phyloP scores from a whole-genome alignment of 169 alveolate genomes.

The Amoebophrya sp. region DNA sequence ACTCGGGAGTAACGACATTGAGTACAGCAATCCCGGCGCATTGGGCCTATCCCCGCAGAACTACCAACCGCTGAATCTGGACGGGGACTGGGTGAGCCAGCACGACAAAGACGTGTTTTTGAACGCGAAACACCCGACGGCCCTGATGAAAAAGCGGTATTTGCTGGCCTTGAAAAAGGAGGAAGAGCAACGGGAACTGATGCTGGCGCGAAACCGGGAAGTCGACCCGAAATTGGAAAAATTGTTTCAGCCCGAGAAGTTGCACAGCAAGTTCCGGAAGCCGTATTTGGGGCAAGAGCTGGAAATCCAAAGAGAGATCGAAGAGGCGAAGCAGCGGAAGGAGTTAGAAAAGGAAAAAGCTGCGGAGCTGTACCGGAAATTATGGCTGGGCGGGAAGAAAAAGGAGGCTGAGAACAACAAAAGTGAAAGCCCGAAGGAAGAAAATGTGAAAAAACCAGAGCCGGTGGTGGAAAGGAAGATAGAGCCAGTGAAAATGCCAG shows the following conservation, averaged over 20 bases:
- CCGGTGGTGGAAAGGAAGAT: no score
- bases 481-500: no score
- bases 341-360: not conserved
- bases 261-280: not conserved
- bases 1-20: no score
- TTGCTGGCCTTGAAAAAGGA: not conserved
- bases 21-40: no score
- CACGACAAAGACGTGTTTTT: not conserved
- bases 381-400: not conserved
- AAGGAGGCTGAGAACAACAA: no score
- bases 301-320: not conserved
- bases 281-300: not conserved
- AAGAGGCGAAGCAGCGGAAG: not conserved
- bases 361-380: not conserved
- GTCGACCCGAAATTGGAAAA: not conserved
- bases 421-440: no score
- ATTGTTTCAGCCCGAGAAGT: not conserved
- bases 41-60: no score
- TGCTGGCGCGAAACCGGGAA: not conserved
- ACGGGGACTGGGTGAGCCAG: not conserved
- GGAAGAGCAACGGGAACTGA: not conserved
- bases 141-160: not conserved
- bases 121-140: not conserved
- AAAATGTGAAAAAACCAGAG: no score
- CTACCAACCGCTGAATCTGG: no score